Evolutionary conservation across 129 eudicot species (phyloP).

Genomic region (Chrysanthemum makinoi): DNA sequence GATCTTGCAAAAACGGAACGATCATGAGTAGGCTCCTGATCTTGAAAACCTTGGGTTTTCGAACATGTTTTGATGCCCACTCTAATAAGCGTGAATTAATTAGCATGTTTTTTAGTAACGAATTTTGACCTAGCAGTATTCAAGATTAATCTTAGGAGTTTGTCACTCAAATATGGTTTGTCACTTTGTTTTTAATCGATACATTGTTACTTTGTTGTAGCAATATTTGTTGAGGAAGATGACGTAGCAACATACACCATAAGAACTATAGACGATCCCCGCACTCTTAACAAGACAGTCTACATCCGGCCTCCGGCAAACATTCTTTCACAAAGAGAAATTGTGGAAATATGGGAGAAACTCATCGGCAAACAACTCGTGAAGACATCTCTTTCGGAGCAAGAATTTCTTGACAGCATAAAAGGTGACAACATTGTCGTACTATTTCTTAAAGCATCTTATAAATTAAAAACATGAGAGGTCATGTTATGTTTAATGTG

Average conservation of each 20-base stretch:
- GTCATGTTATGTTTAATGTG: no score
- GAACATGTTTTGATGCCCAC: background rate
- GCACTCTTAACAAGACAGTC: conserved; percentile 43
- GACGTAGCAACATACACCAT: conserved; percentile 48
- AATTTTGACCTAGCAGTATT: background rate
- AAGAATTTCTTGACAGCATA: conserved; percentile 41
- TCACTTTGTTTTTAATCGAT: background rate
- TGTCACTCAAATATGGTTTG: background rate
- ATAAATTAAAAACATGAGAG: no score
- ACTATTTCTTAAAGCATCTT: no score
- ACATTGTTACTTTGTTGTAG: conserved; percentile 3
- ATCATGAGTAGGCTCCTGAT: no score
- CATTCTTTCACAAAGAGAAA: conserved; percentile 42
- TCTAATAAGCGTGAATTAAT: no score
- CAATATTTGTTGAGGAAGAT: conserved; percentile 50
- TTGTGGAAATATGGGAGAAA: conserved; percentile 47
- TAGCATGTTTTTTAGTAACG: no score
- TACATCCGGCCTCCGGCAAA: conserved; percentile 47
- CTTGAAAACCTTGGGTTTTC: no score
- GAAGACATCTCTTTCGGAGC: conserved; percentile 33
- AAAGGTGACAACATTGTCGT: conserved; percentile 30
- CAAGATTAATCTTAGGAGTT: background rate
- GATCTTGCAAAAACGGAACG: no score
- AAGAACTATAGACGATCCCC: conserved; percentile 47
- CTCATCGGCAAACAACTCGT: conserved; percentile 41